These are phyloP conservation scores for Talaromyces sp. DNA, from an alignment of 2,329 filamentous ascomycete genomes.

Conservation along the genomic window DNA sequence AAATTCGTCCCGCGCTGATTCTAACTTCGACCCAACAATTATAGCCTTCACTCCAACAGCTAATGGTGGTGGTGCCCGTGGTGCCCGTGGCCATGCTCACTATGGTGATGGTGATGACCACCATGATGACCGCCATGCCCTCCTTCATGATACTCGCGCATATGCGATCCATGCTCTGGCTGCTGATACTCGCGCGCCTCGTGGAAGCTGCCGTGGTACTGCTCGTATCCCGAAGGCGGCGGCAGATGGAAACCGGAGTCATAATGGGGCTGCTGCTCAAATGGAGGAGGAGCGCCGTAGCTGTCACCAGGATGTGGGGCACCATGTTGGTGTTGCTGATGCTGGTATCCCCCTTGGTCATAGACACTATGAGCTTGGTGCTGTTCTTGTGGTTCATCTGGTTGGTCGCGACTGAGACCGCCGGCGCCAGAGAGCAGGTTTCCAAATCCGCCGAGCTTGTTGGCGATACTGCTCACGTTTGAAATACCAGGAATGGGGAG, in stretches of 20 bases:
- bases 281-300: not conserved
- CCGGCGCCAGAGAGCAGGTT: conserved; percentile 5
- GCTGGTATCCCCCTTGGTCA: conserved; percentile 16
- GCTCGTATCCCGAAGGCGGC: conserved; percentile 16
- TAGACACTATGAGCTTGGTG: conserved; percentile 14
- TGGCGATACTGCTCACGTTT: conserved; percentile 26
- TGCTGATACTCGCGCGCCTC: conserved; percentile 12
- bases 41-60: not conserved
- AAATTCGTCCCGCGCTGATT: too few relatives aligned
- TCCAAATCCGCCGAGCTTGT: conserved; percentile 9
- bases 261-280: not conserved
- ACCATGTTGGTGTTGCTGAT: conserved; percentile 4
- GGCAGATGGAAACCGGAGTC: conserved; percentile 12
- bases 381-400: conserved; percentile 20
- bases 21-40: not conserved
- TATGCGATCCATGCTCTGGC: conserved; percentile 9
- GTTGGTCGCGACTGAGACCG: conserved; percentile 4
- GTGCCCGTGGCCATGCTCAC: conserved; percentile 5
- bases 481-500: conserved; percentile 34
- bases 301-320: not conserved
- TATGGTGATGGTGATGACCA: conserved; percentile 2
- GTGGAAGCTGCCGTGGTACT: conserved; percentile 9
- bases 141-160: conserved; percentile 5
- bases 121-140: not conserved
- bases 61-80: not conserved